Conservation (phyloP, 257 asterid genomes). For the Anisodus tanguticus region DNA sequence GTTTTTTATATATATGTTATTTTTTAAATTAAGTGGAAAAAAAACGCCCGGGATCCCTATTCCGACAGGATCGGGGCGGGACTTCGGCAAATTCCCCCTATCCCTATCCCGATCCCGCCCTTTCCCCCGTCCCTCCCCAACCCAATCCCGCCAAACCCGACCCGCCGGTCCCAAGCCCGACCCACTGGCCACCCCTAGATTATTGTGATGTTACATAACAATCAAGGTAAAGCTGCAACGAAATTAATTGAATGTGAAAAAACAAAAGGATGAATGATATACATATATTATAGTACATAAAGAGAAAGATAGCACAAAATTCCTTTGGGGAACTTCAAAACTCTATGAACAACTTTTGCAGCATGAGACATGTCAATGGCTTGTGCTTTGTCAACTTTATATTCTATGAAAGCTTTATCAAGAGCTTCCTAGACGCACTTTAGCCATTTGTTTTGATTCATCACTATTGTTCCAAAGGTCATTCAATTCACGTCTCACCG, state of each 20-base stretch:
- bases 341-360: background rate
- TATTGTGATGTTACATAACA: background rate
- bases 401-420: constrained; percentile 20
- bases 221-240: background rate
- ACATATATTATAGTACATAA: background rate
- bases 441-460: constrained; percentile 36
- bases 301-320: background rate
- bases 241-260: background rate
- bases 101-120: too few species aligned
- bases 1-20: too few species aligned
- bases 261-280: background rate
- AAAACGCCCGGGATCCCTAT: too few species aligned
- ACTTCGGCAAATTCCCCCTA: too few species aligned
- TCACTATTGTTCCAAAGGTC: constrained; percentile 67
- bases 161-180: too few species aligned
- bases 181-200: too few species aligned
- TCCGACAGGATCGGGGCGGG: too few species aligned
- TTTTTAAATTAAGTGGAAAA: too few species aligned
- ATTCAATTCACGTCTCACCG: constrained; percentile 70
- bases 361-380: background rate
- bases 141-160: too few species aligned
- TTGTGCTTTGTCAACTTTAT: constrained; percentile 2
- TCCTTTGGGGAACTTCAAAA: background rate
- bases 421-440: constrained; percentile 26
- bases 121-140: too few species aligned